Percentiles rank a stretch among this genome's conserved stretches.
These are phyloP conservation scores for Colletotrichum cuscutae DNA, from an alignment of 2,329 filamentous ascomycete genomes.

Conservation along the genomic window DNA sequence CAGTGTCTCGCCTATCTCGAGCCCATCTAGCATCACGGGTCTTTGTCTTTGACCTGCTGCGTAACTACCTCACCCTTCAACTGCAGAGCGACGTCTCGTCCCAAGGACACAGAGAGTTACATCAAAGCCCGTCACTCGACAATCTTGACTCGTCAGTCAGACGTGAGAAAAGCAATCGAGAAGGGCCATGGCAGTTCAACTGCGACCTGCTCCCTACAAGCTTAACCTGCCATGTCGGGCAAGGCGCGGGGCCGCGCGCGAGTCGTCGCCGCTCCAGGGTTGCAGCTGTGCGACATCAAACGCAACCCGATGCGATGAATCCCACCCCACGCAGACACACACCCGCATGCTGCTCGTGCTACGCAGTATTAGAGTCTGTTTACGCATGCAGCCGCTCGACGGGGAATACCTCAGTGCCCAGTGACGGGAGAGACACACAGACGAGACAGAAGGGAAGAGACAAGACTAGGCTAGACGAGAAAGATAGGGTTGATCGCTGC, in stretches of 20 bases:
- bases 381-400: not conserved
- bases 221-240: conserved; percentile 7
- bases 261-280: conserved; percentile 27
- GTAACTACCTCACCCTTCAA: not conserved
- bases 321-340: conserved; percentile 16
- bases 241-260: conserved; percentile 21
- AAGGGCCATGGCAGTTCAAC: not conserved
- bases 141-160: conserved; percentile 10
- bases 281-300: conserved; percentile 23
- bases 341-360: conserved; percentile 7
- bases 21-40: not conserved
- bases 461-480: not conserved
- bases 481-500: conserved; percentile 2
- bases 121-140: conserved; percentile 16
- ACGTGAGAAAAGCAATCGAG: not conserved
- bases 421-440: conserved; percentile 3
- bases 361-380: not conserved
- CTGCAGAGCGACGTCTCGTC: not conserved
- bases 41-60: not conserved
- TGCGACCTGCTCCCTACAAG: not conserved
- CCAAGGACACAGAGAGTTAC: conserved; percentile 1
- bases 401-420: not conserved
- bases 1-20: conserved; percentile 7
- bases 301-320: conserved; percentile 22
- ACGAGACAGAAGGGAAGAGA: not conserved